phyloP scores from a whole-genome alignment of 495 filamentous ascomycete genomes.

The Penicillium desertorum region DNA sequence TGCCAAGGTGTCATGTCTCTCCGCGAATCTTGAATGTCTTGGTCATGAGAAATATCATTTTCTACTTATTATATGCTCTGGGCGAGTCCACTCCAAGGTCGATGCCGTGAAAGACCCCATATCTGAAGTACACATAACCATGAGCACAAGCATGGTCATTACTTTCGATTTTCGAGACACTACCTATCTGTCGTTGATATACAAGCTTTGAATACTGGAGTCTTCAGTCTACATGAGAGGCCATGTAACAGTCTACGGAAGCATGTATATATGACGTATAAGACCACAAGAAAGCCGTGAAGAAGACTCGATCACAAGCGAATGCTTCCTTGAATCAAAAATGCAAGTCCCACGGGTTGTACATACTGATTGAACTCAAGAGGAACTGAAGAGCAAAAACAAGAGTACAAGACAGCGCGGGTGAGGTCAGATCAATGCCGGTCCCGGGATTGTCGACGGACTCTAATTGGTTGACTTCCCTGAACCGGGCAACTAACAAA shows the following conservation, averaged over 20 bases:
- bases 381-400: background rate
- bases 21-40: background rate
- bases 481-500: slow-evolving; percentile 3
- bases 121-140: background rate
- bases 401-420: background rate
- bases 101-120: background rate
- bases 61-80: background rate
- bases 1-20: background rate
- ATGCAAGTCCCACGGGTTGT: background rate
- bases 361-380: background rate
- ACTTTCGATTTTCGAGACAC: background rate
- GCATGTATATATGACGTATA: background rate
- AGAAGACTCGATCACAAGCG: background rate
- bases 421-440: slow-evolving; percentile 3
- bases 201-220: background rate
- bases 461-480: slow-evolving; percentile 8
- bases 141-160: background rate
- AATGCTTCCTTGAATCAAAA: background rate
- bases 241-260: background rate
- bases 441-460: slow-evolving; percentile 5
- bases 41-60: no score
- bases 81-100: background rate
- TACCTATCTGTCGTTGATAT: background rate
- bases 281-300: background rate
- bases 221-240: background rate